Evolutionary conservation across 139 green algal species (phyloP).

Genomic region (Micromonas commoda): DNA sequence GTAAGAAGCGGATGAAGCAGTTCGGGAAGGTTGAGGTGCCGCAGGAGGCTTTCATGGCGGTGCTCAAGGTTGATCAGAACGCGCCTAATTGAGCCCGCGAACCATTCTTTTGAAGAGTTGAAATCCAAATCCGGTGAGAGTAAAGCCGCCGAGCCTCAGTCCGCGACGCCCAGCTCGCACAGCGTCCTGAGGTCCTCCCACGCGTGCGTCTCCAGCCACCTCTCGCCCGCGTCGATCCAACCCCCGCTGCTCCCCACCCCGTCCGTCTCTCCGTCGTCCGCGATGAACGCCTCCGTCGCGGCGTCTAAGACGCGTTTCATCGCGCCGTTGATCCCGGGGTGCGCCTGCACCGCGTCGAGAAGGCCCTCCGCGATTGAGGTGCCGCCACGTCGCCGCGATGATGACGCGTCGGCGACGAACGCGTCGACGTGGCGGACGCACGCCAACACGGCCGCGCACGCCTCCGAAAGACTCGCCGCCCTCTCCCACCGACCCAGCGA

Average conservation of each 20-base stretch:
- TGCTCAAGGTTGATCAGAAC: slow-evolving; percentile 70
- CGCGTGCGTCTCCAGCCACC: neutral
- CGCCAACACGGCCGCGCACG: too few relatives aligned
- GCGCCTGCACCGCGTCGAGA: neutral
- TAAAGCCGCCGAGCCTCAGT: neutral
- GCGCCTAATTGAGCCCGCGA: too few relatives aligned
- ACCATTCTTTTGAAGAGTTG: too few relatives aligned
- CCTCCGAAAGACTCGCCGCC: too few relatives aligned
- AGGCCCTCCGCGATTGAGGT: neutral
- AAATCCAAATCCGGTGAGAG: too few relatives aligned
- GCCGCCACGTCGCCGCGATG: too few relatives aligned
- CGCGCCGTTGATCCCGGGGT: neutral
- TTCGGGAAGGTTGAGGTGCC: slow-evolving; percentile 49
- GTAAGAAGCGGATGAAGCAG: slow-evolving; percentile 91
- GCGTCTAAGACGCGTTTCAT: neutral
- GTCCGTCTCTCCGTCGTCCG: neutral
- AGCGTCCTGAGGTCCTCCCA: neutral
- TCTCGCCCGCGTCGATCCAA: neutral
- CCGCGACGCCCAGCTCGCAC: neutral
- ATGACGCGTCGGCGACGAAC: too few relatives aligned
- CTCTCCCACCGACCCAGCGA: too few relatives aligned
- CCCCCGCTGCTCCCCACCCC: neutral
- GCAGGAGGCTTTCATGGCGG: slow-evolving; percentile 95
- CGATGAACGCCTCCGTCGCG: neutral
- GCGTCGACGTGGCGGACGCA: too few relatives aligned